A percentile compares a stretch with the other conserved stretches of the same genome.
These are phyloP conservation scores for Oidiodendron maius DNA, from an alignment of 495 filamentous ascomycete genomes.

Conservation along the genomic window DNA sequence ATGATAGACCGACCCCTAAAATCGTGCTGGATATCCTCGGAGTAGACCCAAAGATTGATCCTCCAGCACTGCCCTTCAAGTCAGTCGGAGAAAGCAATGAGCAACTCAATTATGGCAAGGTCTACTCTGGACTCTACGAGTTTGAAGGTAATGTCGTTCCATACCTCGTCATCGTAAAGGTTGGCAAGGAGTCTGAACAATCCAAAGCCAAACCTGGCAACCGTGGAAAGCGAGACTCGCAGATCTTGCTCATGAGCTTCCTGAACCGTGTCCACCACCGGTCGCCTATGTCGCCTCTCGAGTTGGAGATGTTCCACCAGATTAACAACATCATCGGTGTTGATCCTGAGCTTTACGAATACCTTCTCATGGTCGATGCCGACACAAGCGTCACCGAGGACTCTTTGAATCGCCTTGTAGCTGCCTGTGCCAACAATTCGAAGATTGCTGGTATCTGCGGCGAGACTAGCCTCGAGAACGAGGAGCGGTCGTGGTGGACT, in stretches of 20 bases:
- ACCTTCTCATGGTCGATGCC: conserved; percentile 94
- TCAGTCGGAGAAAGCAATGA: conserved; percentile 84
- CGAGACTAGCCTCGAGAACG: conserved; percentile 93
- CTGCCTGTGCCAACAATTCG: conserved; percentile 86
- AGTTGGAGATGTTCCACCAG: conserved; percentile 97
- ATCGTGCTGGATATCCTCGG: conserved; percentile 96
- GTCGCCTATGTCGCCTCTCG: conserved; percentile 86
- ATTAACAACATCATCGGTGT: conserved; percentile 99
- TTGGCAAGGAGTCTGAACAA: conserved; percentile 94
- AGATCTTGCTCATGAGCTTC: conserved; percentile 80
- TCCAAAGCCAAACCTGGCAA: conserved; percentile 90
- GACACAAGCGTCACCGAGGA: conserved; percentile 95
- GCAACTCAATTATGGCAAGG: conserved; percentile 96
- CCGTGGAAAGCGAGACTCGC: conserved; percentile 95
- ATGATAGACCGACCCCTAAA: conserved; percentile 93
- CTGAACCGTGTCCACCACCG: conserved; percentile 96
- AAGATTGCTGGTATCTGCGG: conserved; percentile 97
- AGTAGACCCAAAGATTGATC: conserved; percentile 94
- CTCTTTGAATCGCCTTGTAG: conserved; percentile 85
- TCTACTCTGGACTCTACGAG: conserved; percentile 97
- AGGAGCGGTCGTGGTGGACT: conserved; percentile 92
- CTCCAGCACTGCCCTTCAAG: conserved; percentile 86
- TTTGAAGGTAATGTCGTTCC: conserved; percentile 96
- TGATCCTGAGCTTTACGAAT: conserved; percentile 95
- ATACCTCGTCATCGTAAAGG: conserved; percentile 92